Conservation (phyloP, 805 yeast species). For the Yarrowia phangngaensis region DNA sequence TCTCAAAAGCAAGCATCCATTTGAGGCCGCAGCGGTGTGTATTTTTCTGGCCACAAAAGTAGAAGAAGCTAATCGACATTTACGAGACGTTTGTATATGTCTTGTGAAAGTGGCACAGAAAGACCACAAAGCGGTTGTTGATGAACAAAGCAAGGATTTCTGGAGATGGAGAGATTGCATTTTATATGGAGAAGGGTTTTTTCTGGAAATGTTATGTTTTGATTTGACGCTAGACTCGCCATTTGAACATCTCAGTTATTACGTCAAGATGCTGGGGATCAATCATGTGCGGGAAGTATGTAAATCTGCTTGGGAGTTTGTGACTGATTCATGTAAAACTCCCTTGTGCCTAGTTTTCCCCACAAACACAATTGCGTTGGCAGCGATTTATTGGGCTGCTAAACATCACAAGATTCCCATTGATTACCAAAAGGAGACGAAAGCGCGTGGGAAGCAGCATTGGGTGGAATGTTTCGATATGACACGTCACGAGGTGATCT, state of each 20-base stretch:
- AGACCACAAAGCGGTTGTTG: conserved; percentile 41
- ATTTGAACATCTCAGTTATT: conserved; percentile 33
- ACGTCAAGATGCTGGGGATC: conserved; percentile 31
- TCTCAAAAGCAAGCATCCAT: conserved; percentile 45
- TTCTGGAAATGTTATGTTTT: conserved; percentile 47
- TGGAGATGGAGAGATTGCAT: conserved; percentile 52
- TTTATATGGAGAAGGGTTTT: conserved; percentile 46
- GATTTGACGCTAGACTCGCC: conserved; percentile 48
- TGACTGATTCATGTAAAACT: conserved; percentile 43
- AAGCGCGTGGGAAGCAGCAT: conserved; percentile 18
- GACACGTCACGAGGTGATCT: conserved; percentile 23
- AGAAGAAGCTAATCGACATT: conserved; percentile 49
- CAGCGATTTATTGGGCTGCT: conserved; percentile 41
- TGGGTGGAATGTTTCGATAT: conserved; percentile 25
- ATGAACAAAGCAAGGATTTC: conserved; percentile 48
- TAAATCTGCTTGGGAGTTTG: conserved; percentile 40
- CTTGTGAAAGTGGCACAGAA: conserved; percentile 50
- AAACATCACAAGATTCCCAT: conserved; percentile 19
- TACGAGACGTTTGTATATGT: conserved; percentile 49
- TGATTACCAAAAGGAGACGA: conserved; percentile 18
- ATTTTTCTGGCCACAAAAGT: conserved; percentile 53
- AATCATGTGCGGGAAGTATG: conserved; percentile 31
- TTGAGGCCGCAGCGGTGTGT: conserved; percentile 50
- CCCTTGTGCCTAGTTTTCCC: conserved; percentile 38
- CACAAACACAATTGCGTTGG: conserved; percentile 40